Base-by-base conservation (phyloP, 2,329 filamentous ascomycete species). In the Dactylellina cionopaga region DNA sequence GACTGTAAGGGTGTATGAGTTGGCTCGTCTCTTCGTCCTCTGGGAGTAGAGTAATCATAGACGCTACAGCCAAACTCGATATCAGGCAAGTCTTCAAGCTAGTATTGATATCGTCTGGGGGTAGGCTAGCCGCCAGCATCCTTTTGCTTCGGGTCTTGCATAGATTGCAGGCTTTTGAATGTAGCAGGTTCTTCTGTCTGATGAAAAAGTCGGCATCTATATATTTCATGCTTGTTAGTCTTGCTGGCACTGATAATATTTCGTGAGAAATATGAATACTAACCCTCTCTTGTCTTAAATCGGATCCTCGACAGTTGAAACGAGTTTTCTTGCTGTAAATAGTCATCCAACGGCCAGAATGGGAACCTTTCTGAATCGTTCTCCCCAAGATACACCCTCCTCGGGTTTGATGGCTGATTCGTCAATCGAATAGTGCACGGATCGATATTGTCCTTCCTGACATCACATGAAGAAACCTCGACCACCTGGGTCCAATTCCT, bases 1-100 rank as follows among this genome's bases (percentile, higher is more conserved):
- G 68, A 19, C 68, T 73, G 24, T 54, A 73, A 35, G 68, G 68
- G 31, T 73, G 68, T 46, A 73, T 73, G 17, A 73, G 68, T n/a
- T 73, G 68, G 25, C 68, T 73, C 10, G 68, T 60, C 37, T 73
- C 68, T 29, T 73, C 68, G 15, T 73, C 68, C 15, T 73, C 54
- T 2, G 68, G 54, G 4, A 63, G 31, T n/a, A 73, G 29, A 1
- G 68, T 65, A 19, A 73, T 73, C 25, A 73, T 33, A 11, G 68
- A 73, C 5, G 68, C 68, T 9, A 63, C 58, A 3, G 68, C 68
- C 47, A 73, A 49, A 22, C 68, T 73, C 9, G 59, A 65, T 29
- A 73, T 73, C 31, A 73, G 37, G 19, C 59, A 65, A 4, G 60
- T 60, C 37, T 73, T 73, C 33, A 73, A 46, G 24, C 68, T 66